A percentile compares a stretch with the other conserved stretches of the same genome.
Conservation (phyloP, 345 rosid genomes). For the Ailanthus altissimus region DNA sequence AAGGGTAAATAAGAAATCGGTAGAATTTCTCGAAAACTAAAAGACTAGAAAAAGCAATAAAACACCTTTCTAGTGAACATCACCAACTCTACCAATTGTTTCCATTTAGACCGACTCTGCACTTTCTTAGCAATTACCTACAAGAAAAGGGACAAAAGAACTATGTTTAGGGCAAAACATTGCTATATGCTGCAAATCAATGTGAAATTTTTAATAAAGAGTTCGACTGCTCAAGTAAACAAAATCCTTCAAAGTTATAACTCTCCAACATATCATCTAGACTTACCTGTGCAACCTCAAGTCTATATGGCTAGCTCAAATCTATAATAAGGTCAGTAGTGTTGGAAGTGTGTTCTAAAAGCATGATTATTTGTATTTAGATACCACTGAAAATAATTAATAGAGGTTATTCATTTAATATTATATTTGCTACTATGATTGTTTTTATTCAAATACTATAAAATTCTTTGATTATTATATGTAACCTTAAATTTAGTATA, state of each 20-base stretch:
- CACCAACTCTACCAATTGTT: constrained; percentile 95
- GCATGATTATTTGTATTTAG: no score
- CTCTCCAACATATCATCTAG: constrained; percentile 7
- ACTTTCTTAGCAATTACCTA: constrained; percentile 87
- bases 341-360: no score
- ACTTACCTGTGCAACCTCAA: constrained; percentile 88
- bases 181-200: constrained; percentile 13
- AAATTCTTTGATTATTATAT: no score
- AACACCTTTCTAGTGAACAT: constrained; percentile 93
- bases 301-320: constrained; percentile 89
- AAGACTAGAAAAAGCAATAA: not conserved
- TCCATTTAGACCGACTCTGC: constrained; percentile 94
- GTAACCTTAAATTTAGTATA: no score
- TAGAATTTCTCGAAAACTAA: not conserved
- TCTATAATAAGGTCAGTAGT: constrained; percentile 92
- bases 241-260: not conserved
- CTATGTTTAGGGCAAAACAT: constrained; percentile 12
- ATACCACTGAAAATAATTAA: no score
- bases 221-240: not conserved
- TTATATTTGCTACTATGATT: no score
- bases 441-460: no score
- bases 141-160: constrained; percentile 17
- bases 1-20: not conserved
- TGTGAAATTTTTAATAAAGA: constrained; percentile 8
- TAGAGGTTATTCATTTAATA: no score